Percentiles rank a stretch among this genome's conserved stretches.
These are phyloP conservation scores for Globisporangium splendens DNA, from an alignment of 352 stramenopile genomes.

Conservation along the genomic window DNA sequence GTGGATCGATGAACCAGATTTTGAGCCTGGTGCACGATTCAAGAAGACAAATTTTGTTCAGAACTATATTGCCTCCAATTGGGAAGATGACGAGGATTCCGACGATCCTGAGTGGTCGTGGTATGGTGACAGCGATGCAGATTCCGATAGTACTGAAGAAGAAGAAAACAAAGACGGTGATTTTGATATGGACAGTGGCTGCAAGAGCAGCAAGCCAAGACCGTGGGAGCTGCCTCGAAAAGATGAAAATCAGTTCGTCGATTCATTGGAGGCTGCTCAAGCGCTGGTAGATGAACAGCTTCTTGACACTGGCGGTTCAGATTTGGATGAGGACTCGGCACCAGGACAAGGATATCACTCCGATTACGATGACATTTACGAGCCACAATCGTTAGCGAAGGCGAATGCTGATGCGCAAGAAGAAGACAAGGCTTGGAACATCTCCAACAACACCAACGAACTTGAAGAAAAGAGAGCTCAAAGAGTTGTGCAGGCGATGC, in stretches of 20 bases:
- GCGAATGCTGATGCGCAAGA: constrained; percentile 14
- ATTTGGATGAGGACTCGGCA: constrained; percentile 31
- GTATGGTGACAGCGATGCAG: constrained; percentile 56
- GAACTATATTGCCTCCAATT: constrained; percentile 45
- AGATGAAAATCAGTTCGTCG: constrained; percentile 37
- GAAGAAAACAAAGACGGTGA: constrained; percentile 18
- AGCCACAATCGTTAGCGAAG: constrained; percentile 20
- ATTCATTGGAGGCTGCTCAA: constrained; percentile 41
- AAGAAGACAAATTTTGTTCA: constrained; percentile 60
- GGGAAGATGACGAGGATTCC: constrained; percentile 38
- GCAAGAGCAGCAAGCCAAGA: constrained; percentile 12
- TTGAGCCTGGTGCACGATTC: constrained; percentile 43
- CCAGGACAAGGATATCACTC: constrained; percentile 73
- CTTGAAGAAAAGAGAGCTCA: constrained; percentile 22
- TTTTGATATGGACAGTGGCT: constrained; percentile 12
- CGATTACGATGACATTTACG: constrained; percentile 49
- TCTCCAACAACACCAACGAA: constrained; percentile 28
- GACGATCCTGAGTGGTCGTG: constrained; percentile 57
- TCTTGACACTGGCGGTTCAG: constrained; percentile 23
- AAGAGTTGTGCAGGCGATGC: constrained; percentile 16
- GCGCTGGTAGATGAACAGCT: constrained; percentile 47
- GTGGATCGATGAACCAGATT: constrained; percentile 44
- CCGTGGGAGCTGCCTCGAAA: constrained; percentile 16
- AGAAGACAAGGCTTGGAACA: constrained; percentile 58
- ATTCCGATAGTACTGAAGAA: constrained; percentile 30